Evolutionary conservation across 2,329 filamentous ascomycete species (phyloP).

Genomic region (Lachnellula willkommii): DNA sequence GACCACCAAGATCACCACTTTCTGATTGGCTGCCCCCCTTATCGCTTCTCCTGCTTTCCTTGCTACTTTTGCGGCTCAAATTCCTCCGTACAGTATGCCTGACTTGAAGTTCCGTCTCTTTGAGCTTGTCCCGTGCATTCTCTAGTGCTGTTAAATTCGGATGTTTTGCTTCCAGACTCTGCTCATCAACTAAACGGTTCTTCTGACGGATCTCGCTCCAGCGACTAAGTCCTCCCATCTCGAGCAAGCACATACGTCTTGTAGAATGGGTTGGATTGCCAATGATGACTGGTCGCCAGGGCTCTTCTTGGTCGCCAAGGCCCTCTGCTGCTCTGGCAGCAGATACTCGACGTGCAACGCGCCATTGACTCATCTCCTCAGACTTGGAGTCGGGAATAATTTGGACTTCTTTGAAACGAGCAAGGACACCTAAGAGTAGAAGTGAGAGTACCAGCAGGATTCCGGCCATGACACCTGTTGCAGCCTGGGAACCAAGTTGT

Average conservation of each 20-base stretch:
- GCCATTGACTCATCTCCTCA: conserved; percentile 49
- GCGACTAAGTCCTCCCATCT: conserved; percentile 61
- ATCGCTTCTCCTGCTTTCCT: conserved; percentile 15
- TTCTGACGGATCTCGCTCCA: conserved; percentile 67
- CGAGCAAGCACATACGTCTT: conserved; percentile 65
- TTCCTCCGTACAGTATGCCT: conserved; percentile 17
- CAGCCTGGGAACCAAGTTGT: conserved; percentile 59
- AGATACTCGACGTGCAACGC: conserved; percentile 45
- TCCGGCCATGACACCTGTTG: conserved; percentile 63
- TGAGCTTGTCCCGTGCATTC: conserved; percentile 18
- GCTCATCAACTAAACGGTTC: conserved; percentile 51
- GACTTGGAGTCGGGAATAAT: conserved; percentile 61
- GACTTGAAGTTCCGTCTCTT: conserved; percentile 21
- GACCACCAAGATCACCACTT: conserved; percentile 20
- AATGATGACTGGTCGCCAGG: conserved; percentile 66
- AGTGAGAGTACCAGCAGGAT: conserved; percentile 62
- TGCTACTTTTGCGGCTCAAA: conserved; percentile 12
- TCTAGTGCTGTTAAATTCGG: conserved; percentile 26
- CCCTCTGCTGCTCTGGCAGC: conserved; percentile 35
- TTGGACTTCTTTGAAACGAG: conserved; percentile 60
- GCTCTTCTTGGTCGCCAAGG: conserved; percentile 30
- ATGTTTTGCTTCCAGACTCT: conserved; percentile 28
- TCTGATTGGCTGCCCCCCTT: conserved; percentile 3
- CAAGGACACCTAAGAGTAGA: conserved; percentile 55
- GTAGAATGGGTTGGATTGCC: conserved; percentile 65